Evolutionary conservation across 169 alveolate species (phyloP).

Genomic region (Plasmodium inui): DNA sequence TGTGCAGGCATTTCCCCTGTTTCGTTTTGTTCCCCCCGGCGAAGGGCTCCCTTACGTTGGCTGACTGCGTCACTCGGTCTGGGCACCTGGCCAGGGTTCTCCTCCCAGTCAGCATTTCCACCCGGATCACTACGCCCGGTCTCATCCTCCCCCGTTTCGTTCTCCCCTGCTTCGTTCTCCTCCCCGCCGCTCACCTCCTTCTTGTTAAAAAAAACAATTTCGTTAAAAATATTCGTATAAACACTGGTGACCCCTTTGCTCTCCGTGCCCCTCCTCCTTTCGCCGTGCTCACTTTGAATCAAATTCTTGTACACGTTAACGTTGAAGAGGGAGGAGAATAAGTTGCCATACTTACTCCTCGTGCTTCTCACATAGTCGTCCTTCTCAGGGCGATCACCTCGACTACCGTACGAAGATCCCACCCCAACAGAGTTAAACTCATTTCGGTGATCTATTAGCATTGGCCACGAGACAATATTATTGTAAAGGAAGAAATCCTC

Average conservation of each 20-base stretch:
- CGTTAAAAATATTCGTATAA: slow-evolving; percentile 51
- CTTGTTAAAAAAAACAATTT: slow-evolving; percentile 48
- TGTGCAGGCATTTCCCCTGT: background rate
- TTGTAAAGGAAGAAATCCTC: slow-evolving; percentile 23
- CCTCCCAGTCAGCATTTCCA: background rate
- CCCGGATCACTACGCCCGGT: background rate
- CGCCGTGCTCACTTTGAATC: background rate
- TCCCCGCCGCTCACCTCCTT: background rate
- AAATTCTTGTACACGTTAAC: slow-evolving; percentile 29
- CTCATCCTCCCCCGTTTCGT: background rate
- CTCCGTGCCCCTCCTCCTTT: background rate
- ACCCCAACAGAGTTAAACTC: slow-evolving; percentile 2
- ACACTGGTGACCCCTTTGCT: background rate
- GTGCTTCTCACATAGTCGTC: background rate
- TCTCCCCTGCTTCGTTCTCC: background rate
- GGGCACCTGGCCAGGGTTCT: background rate
- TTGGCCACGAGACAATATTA: slow-evolving; percentile 69
- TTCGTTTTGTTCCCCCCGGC: background rate
- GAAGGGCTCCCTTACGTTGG: background rate
- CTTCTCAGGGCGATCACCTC: background rate
- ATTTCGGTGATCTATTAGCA: slow-evolving; percentile 44
- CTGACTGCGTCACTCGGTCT: background rate
- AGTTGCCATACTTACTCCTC: slow-evolving; percentile 11
- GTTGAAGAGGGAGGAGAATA: slow-evolving; percentile 32
- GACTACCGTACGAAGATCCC: background rate